Percentiles rank a stretch among this genome's conserved stretches.
These are phyloP conservation scores for Phytopythium litorale DNA, from an alignment of 352 stramenopile genomes.

Conservation along the genomic window DNA sequence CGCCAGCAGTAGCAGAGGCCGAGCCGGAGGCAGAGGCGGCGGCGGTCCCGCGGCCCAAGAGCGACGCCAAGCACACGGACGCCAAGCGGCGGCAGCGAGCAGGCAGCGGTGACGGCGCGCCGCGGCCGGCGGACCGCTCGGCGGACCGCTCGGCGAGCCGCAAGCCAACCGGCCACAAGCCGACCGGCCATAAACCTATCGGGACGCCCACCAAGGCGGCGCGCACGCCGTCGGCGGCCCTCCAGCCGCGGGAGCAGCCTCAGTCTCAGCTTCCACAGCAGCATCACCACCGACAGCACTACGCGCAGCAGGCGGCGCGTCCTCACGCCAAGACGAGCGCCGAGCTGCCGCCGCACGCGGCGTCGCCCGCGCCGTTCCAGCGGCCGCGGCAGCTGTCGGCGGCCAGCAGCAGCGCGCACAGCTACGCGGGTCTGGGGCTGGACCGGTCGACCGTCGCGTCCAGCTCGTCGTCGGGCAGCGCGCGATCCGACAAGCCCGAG, in stretches of 20 bases:
- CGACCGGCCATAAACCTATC: not conserved
- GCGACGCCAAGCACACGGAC: no score
- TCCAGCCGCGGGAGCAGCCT: not conserved
- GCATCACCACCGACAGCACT: not conserved
- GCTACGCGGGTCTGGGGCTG: not conserved
- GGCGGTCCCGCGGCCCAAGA: not conserved
- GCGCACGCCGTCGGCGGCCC: slow-evolving; percentile 1
- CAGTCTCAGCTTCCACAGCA: not conserved
- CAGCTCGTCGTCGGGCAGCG: slow-evolving; percentile 4
- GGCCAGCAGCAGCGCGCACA: slow-evolving; percentile 5
- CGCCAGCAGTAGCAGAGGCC: not conserved
- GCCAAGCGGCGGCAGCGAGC: no score
- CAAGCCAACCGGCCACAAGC: no score
- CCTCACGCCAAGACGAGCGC: slow-evolving; percentile 8
- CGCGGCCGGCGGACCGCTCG: not conserved
- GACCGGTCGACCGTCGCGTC: not conserved
- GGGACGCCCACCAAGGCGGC: not conserved
- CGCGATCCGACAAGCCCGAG: slow-evolving; percentile 15
- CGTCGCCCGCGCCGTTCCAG: not conserved
- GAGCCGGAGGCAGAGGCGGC: not conserved
- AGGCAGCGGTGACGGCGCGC: no score
- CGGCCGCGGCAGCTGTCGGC: slow-evolving; percentile 6
- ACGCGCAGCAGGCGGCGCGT: not conserved
- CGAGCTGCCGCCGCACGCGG: not conserved
- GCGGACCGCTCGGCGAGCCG: no score